These are phyloP conservation scores for Colletotrichum incanum DNA, from an alignment of 2,329 filamentous ascomycete genomes.

Conservation along the genomic window DNA sequence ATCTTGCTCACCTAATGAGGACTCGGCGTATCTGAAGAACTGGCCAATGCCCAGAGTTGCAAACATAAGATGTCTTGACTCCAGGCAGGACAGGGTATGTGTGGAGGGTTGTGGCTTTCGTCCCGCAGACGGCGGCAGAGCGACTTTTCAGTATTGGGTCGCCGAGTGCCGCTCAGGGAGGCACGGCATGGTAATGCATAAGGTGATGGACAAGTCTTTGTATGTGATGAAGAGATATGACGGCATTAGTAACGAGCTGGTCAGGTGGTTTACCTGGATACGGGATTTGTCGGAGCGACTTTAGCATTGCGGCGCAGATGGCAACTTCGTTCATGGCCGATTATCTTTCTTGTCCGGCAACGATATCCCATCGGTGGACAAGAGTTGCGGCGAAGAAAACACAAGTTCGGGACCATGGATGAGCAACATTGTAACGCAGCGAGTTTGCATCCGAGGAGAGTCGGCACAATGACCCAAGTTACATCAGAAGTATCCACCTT, in stretches of 20 bases:
- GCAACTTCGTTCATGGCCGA: not conserved
- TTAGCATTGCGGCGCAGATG: not conserved
- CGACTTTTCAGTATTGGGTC: not conserved
- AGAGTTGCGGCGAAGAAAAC: slow-evolving; percentile 2
- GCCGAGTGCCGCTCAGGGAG: slow-evolving; percentile 15
- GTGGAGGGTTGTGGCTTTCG: slow-evolving; percentile 31
- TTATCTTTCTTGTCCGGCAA: not conserved
- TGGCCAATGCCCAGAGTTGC: slow-evolving; percentile 19
- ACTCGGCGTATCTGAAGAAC: slow-evolving; percentile 24
- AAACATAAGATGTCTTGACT: slow-evolving; percentile 32
- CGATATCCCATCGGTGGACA: not conserved
- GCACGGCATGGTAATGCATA: slow-evolving; percentile 8
- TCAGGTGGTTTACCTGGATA: not conserved
- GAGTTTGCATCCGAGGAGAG: not conserved
- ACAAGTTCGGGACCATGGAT: not conserved
- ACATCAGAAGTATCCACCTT: slow-evolving; percentile 25
- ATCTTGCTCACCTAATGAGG: slow-evolving; percentile 34
- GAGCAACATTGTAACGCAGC: not conserved
- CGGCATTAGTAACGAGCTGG: slow-evolving; percentile 8
- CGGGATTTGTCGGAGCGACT: not conserved
- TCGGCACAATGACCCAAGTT: slow-evolving; percentile 18
- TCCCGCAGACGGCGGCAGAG: slow-evolving; percentile 15
- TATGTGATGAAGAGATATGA: not conserved
- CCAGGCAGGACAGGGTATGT: slow-evolving; percentile 21
- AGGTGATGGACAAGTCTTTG: not conserved